Evolutionary conservation across 371 early-diverging fungal species (phyloP), one percentile per base, ranked within the genome.

Genomic region (Mucor racemosus): DNA sequence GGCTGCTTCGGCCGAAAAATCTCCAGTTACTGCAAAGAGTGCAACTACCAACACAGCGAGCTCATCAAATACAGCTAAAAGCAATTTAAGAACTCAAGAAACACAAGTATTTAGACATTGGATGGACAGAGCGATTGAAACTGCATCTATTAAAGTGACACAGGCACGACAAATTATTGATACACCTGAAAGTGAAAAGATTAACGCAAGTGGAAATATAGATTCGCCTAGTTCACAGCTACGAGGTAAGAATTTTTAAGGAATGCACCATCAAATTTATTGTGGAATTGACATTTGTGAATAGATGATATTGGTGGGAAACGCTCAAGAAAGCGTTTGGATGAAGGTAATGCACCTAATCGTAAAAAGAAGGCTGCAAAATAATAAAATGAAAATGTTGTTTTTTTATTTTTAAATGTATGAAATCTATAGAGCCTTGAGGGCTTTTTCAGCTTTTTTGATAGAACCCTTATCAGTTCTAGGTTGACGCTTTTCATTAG

Each of bases 401-500:
- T 26, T n/a, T 7, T 56, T 44, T 42, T 42, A 7, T 44, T 44
- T 40, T 8, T 19, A 17, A 39, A 21, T 9, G 44, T n/a, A 46
- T 46, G 17, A 36, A 8, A 41, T 13, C 38, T 69, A 73, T 64
- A 79, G 75, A 54, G 76, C 73, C 69, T 77, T 77, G 31, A 61
- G 69, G 17, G 81, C 81, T 72, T 81, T 81, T 64, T 80, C 78
- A n/a, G 77, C 80, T 64, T 75, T 76, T 65, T 85, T 83, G 68
- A 83, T 78, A 3, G 81, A 71, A 42, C 77, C 78, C 14, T 70
- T 67, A 64, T 80, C 80, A 15, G 76, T 71, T 67, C 70, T 78
- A 26, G 77, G 76, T 66, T 82, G 75, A 35, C 74, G 62, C 19
- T 65, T 48, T 35, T 61, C 76, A 50, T 65, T 76, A 13, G 80